Evolutionary conservation across 2,329 filamentous ascomycete genomes (phyloP), one percentile per base, ranked within the genome.

Genomic region (Fusarium denticulatum): DNA sequence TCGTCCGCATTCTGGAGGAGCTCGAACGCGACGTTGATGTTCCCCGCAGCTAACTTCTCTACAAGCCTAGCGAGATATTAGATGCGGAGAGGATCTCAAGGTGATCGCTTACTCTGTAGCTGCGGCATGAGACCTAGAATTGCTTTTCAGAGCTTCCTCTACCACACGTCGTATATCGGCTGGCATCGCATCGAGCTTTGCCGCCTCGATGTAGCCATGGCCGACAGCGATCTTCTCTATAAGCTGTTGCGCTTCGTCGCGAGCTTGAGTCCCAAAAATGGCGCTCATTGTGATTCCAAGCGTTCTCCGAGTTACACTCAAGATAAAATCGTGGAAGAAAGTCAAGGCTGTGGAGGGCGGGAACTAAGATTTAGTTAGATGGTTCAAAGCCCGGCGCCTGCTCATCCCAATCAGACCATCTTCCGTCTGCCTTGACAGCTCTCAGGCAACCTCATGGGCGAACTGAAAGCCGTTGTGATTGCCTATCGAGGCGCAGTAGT

Each of bases 71-170:
- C 6, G 2, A 20, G 9, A 28, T 7, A 11, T 58, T 20, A 58
- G 40, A 26, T 14, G 6, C 2, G 2, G 10, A 0, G 0, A n/a
- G 7, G 1, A 13, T 16, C 7, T 13, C 13, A 2, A 7, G 12
- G 4, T 2, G 9, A 4, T 5, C 1, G 7, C 55, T 47, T 28
- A 47, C 55, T 58, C n/a, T 20, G 40, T n/a, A 28, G 55, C 55
- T 0, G 30, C 20, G 8, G 15, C 24, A 24, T 47, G 32, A n/a
- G 40, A 47, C 7, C 16, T 47, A 3, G 18, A 36, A 26, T 36
- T 47, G 3, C 10, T 37, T 14, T 37, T 58, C 20, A 58, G 7
- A 3, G 55, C 55, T 12, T 58, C 55, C 5, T 58, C 55, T 1
- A 58, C 55, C 7, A 58, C 18, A 0, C 32, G 14, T 5, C 55